Percentiles rank a stretch among this genome's conserved stretches.
Conservation (phyloP, 2,329 filamentous ascomycete species). For the Atkinsonella hypoxylon region DNA sequence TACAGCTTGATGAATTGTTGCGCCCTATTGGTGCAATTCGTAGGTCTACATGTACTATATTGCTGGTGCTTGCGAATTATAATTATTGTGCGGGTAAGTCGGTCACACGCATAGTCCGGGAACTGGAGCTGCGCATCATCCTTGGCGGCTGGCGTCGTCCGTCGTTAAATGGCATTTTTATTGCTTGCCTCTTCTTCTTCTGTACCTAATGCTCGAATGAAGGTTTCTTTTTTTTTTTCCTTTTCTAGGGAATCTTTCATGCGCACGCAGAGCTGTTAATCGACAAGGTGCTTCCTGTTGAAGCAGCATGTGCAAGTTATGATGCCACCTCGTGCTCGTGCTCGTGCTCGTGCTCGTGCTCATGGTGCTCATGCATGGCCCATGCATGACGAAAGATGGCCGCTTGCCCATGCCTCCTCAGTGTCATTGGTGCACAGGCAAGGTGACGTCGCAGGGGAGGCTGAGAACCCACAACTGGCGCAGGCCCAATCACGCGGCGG, state of each 20-base stretch:
- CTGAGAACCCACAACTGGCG: not conserved
- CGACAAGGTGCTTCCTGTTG: not conserved
- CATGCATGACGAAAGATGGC: not conserved
- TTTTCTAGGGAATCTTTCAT: not conserved
- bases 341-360: not conserved
- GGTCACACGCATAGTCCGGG: not conserved
- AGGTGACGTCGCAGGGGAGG: conserved; percentile 3
- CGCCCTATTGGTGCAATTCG: not conserved
- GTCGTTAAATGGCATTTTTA: too few species aligned
- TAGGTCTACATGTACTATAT: not conserved
- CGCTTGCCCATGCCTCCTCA: not conserved
- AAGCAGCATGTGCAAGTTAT: too few species aligned
- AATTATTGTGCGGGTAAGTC: not conserved
- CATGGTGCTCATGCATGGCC: too few species aligned
- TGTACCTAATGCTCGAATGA: too few species aligned
- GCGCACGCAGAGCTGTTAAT: not conserved
- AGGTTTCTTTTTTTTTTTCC: not conserved
- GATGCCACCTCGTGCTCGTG: not conserved
- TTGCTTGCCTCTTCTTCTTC: too few species aligned
- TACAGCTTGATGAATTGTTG: not conserved
- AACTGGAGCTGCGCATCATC: not conserved
- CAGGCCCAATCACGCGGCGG: conserved; percentile 12
- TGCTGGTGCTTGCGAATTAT: not conserved
- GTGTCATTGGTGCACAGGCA: not conserved
- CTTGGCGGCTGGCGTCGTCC: not conserved